A percentile compares a stretch with the other conserved stretches of the same genome.
These are phyloP conservation scores for Amanita muscaria DNA, from an alignment of 768 basidiomycete genomes.

Conservation along the genomic window DNA sequence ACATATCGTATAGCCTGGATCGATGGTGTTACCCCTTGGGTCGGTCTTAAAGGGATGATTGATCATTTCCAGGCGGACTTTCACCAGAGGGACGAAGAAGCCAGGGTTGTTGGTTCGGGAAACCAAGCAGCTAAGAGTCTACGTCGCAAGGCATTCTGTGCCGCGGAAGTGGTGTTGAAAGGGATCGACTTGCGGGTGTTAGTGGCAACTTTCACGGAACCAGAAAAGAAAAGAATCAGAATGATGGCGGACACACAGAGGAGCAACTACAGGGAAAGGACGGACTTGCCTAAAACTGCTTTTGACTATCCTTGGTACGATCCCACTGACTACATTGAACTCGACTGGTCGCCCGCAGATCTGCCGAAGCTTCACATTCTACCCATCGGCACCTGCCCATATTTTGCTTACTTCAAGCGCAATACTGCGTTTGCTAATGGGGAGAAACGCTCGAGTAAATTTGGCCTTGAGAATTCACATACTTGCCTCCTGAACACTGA, in stretches of 20 bases:
- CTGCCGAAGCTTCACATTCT: slow-evolving; percentile 60
- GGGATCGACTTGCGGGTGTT: slow-evolving; percentile 70
- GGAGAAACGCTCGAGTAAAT: slow-evolving; percentile 54
- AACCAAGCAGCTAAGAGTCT: slow-evolving; percentile 51
- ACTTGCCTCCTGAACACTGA: slow-evolving; percentile 69
- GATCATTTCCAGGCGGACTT: slow-evolving; percentile 81
- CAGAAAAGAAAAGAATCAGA: slow-evolving; percentile 51
- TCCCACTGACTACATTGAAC: slow-evolving; percentile 74
- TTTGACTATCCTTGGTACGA: slow-evolving; percentile 62
- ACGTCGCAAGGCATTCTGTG: slow-evolving; percentile 79
- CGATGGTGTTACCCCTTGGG: slow-evolving; percentile 66
- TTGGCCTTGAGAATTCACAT: slow-evolving; percentile 81
- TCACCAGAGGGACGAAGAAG: slow-evolving; percentile 87
- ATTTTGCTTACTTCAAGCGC: slow-evolving; percentile 73
- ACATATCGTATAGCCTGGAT: slow-evolving; percentile 49
- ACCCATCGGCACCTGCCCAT: slow-evolving; percentile 69
- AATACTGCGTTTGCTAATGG: slow-evolving; percentile 34
- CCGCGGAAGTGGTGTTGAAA: slow-evolving; percentile 75
- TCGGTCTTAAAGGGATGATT: slow-evolving; percentile 81
- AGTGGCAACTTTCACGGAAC: slow-evolving; percentile 69
- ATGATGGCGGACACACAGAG: slow-evolving; percentile 37
- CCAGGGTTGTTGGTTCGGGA: slow-evolving; percentile 44
- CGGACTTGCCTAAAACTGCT: slow-evolving; percentile 34
- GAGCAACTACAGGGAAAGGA: slow-evolving; percentile 40
- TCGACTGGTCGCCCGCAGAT: slow-evolving; percentile 49